Evolutionary conservation across 495 filamentous ascomycete genomes (phyloP), one percentile per base, ranked within the genome.

Genomic region (Penicillium parvum): DNA sequence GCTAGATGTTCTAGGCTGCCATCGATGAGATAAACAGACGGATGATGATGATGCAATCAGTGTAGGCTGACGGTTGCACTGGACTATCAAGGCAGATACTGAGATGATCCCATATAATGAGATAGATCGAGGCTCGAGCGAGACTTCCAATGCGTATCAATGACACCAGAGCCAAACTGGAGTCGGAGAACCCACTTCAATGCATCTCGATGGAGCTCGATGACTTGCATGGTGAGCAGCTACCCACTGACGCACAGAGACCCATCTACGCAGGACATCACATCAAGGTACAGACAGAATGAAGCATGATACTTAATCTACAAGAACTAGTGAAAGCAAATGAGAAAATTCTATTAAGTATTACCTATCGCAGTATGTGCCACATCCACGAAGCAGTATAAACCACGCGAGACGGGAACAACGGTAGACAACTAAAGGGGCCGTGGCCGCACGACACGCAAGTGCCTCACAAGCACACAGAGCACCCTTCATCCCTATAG

Each of bases 291-390:
- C 4, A 32, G 6, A 32, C 28, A 27, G 23, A 6, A 27, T 27
- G 23, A 11, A n/a, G n/a, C n/a, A n/a, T n/a, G n/a, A n/a, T n/a
- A n/a, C n/a, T n/a, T n/a, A 18, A 19, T 26, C 4, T 14, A n/a
- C 19, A 32, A 20, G 27, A 8, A 37, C 4, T 18, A 12, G 15
- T 32, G 23, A 46, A 53, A 45, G 18, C 43, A 54, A 49, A 49
- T 46, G 50, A 53, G 33, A 34, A 52, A 48, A 52, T 58, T 61
- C 58, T 63, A 63, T 63, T 63, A 63, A 63, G 37, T 57, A 63
- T 63, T 62, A 63, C 55, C 50, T 58, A 61, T 52, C 50, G 50
- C 53, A 51, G 40, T 34, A 55, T 43, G 47, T 50, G 57, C 40
- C 53, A 50, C 45, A 45, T 48, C 37, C 48, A 47, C 40, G 32